A percentile compares a stretch with the other conserved stretches of the same genome.
Evolutionary conservation across 2,329 filamentous ascomycete genomes (phyloP).

Genomic region (Thermothelomyces thermophilus): DNA sequence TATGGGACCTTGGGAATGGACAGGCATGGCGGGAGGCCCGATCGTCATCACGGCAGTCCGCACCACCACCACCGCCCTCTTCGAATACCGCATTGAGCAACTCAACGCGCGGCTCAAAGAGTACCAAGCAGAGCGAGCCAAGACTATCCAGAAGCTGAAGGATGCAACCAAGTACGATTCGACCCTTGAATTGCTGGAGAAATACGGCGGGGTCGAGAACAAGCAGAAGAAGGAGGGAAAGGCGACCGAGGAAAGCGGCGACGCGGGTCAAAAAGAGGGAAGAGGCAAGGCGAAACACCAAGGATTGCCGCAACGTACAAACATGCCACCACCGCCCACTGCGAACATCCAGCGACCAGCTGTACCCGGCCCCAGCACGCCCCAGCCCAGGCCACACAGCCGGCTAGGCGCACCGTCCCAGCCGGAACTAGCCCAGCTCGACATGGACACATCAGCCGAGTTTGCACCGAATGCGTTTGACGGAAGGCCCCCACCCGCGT

Average conservation of each 20-base stretch:
- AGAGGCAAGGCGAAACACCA: conserved; percentile 15
- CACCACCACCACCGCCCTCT: conserved; percentile 60
- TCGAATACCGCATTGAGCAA: conserved; percentile 71
- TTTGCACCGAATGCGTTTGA: conserved; percentile 69
- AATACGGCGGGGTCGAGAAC: conserved; percentile 70
- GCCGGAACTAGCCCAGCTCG: conserved; percentile 20
- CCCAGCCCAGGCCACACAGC: conserved; percentile 22
- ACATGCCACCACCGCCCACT: conserved; percentile 51
- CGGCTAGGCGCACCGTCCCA: conserved; percentile 15
- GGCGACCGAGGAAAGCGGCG: conserved; percentile 21
- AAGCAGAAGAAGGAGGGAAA: conserved; percentile 33
- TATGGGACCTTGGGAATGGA: conserved; percentile 71
- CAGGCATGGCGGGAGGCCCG: conserved; percentile 70
- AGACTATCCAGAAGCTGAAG: conserved; percentile 91
- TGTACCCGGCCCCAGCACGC: conserved; percentile 25
- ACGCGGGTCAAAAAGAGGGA: conserved; percentile 26
- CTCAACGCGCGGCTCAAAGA: conserved; percentile 64
- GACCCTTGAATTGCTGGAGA: conserved; percentile 85
- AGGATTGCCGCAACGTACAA: conserved; percentile 8
- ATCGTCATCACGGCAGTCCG: conserved; percentile 74
- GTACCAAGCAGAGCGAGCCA: conserved; percentile 70
- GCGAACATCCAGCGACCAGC: conserved; percentile 51
- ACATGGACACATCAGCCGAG: conserved; percentile 47
- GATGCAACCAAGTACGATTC: conserved; percentile 93
- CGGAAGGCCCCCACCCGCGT: conserved; percentile 24